Evolutionary conservation across 2,329 filamentous ascomycete genomes (phyloP), one percentile per base, ranked within the genome.

Genomic region (Colletotrichum chlorophyti): DNA sequence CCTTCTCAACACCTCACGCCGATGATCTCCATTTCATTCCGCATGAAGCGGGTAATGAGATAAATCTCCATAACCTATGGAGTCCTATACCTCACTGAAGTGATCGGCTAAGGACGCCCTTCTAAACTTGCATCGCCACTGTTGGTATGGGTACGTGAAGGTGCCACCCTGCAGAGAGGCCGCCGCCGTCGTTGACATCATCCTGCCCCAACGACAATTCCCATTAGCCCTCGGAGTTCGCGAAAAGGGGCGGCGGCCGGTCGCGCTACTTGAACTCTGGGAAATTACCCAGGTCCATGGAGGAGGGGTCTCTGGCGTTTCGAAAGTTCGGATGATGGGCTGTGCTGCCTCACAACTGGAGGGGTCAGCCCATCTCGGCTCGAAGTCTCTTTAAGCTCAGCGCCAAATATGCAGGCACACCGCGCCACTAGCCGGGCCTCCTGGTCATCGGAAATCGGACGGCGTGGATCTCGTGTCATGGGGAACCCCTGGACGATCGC

Each of bases 331-430:
- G 52, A 57, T 51, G 57, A 60, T 29, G 52, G 55, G 58, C 58
- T 58, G 47, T 60, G 58, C 46, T 58, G 53, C 58, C 41, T 60
- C 53, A 60, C 32, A 34, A 41, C 29, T 32, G 41, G 55, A 55
- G 43, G 50, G 50, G 48, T 23, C 29, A 49, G 32, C 57, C 38
- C 42, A 48, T 49, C 51, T 40, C 23, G 23, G 42, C 24, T 46
- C 41, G 57, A 55, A 35, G 58, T 60, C 40, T 42, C 58, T 60
- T 60, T 60, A 60, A 58, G 58, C 58, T 60, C 58, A 60, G 21
- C 42, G 55, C 55, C 50, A 37, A 27, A 14, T 14, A 26, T 54
- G 27, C 55, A 49, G 53, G 55, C 43, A 38, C 38, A 38, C 35
- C 45, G 23, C 24, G 14, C 12, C 27, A 19, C 19, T 27, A 15